Base-by-base conservation (phyloP, 768 basidiomycete species). In the Guyanaporus albipodus region DNA sequence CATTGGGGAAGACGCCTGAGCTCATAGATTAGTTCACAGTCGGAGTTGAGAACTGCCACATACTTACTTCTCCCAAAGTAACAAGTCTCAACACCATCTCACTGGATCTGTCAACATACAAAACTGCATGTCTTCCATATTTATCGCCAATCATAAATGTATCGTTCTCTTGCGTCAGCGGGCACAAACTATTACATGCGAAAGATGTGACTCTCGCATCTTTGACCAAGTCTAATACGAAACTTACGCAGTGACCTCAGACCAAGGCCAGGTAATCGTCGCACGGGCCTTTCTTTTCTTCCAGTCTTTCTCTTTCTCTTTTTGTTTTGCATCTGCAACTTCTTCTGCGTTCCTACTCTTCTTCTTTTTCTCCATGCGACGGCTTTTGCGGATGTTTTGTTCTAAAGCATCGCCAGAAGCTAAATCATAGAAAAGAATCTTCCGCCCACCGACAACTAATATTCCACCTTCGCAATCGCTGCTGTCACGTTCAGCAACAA, bases 41-140 rank as follows among this genome's bases (percentile, higher is more conserved):
- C 36, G n/a, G 37, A 29, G 24, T 23, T 3, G 3, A 27, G n/a
- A 11, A 19, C 26, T 24, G 36, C 21, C 15, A 38, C 71, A 12
- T 53, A 87, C 90, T 70, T 53, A 87, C 90, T 70, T 86, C 79
- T 57, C 91, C 91, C 8, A 92, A 70, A 27, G 86, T 82, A 22
- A 83, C 53, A 2, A 87, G 67, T 5, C 78, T 69, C 29, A 85
- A 64, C 17, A 39, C n/a, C 6, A 42, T 27, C 0, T 72, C 74
- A 15, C 36, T n/a, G 6, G 74, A 52, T 35, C 71, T 68, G 22
- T 78, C 70, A 12, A 86, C 48, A 7, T 74, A 75, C n/a, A 91
- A 69, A 62, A 90, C 67, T 2, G 78, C 73, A n/a, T 89, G 70
- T 47, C 78, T 76, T 29, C 91, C 91, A 57, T 75, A 87, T 14